Base-by-base conservation (phyloP, 1,284 basidiomycete genomes). In the Austroboletus niveus region DNA sequence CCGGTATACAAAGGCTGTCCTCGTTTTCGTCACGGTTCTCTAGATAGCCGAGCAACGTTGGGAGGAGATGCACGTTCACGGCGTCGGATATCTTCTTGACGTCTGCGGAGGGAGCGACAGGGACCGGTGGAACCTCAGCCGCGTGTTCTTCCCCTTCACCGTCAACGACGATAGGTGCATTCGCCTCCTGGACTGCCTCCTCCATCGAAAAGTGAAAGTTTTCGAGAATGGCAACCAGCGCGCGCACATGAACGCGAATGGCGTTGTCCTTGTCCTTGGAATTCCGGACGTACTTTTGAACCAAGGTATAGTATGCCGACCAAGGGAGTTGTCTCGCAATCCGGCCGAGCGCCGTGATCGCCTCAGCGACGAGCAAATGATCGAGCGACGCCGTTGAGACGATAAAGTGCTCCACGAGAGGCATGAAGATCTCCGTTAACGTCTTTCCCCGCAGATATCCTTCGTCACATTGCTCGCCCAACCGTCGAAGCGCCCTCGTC, bases 151-250 rank as follows among this genome's bases (percentile, higher is more conserved):
- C 65, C 0, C 60, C 69, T 38, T 65, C 64, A 1, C 62, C 69
- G 1, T 64, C 66, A 4, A 61, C 70, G 2, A 63, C 66, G 3
- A 57, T 58, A 1, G 54, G 60, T 3, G 62, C 63, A 8, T 69
- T 68, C 3, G 51, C 60, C 10, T 71, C 70, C n/a, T 61, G 60
- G 5, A 75, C 64, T 0, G 69, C 62, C 17, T 81, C 79, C 47
- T 83, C 84, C 84, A 92, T 85, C 10, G 82, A 78, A 65, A 99
- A 99, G 65, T 94, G 92, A 77, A 99, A 99, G 63, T 87, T 87
- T 65, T 97, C 92, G 49, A 99, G 76, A 11, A 98, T 74, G 1
- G 91, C 77, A 8, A 98, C 91, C 11, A 98, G 78, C 0, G 90
- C 79, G 31, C 97, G 84, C n/a, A 98, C 82, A 65, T 88, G 92